Evolutionary conservation across 805 yeast genomes (phyloP).

Genomic region (Isabelozyma pseudorhagii): DNA sequence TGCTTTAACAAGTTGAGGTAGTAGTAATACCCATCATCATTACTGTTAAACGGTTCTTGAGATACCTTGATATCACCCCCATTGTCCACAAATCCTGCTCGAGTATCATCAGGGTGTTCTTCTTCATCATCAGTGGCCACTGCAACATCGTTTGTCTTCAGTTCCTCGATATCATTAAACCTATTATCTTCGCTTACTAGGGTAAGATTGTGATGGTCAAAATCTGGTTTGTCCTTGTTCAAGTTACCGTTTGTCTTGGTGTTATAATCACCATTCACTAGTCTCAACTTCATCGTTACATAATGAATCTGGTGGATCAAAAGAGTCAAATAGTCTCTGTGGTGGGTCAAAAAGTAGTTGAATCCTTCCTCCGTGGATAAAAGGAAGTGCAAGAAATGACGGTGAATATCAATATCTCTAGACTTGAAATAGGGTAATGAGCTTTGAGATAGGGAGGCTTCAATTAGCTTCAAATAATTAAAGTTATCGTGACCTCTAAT

Average conservation of each 20-base stretch:
- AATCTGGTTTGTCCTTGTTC: neutral
- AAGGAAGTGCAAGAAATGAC: conserved; percentile 70
- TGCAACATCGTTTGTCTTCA: neutral
- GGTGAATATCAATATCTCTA: neutral
- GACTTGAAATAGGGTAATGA: conserved; percentile 22
- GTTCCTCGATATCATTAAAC: neutral
- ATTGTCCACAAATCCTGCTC: too few species aligned
- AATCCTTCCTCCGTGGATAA: conserved; percentile 82
- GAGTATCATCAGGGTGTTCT: neutral
- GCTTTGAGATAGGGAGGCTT: conserved; percentile 25
- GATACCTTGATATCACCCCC: too few species aligned
- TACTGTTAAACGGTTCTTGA: conserved; percentile 1
- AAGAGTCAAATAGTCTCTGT: conserved; percentile 36
- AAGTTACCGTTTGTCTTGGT: neutral
- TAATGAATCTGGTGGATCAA: conserved; percentile 19
- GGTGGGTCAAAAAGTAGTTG: conserved; percentile 42
- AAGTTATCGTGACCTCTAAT: conserved; percentile 38
- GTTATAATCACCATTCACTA: neutral
- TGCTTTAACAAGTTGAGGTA: conserved; percentile 50
- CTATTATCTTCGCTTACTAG: neutral
- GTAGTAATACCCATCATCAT: conserved; percentile 24
- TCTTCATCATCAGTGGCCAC: neutral
- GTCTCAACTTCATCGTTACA: conserved; percentile 8
- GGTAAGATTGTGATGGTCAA: neutral
- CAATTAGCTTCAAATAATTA: conserved; percentile 48